These are phyloP conservation scores for Babesia ovis DNA, from an alignment of 169 alveolate species.

Conservation along the genomic window DNA sequence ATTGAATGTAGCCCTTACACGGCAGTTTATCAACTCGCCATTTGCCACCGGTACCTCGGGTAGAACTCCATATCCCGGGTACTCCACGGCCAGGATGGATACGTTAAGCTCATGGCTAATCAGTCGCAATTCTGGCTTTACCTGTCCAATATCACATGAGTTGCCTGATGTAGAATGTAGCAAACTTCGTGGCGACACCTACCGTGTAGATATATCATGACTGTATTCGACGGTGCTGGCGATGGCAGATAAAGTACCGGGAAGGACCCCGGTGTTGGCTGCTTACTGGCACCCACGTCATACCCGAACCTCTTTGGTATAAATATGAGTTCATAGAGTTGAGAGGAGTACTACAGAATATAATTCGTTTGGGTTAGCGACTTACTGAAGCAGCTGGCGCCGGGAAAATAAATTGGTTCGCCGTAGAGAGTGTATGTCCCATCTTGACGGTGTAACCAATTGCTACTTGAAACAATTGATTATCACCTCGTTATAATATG, in stretches of 20 bases:
- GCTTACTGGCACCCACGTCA: constrained; percentile 13
- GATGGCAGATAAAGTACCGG: constrained; percentile 63
- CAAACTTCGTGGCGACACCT: not conserved
- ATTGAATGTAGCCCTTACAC: constrained; percentile 81
- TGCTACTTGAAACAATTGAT: no score
- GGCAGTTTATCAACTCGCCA: constrained; percentile 71
- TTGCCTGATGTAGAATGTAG: constrained; percentile 56
- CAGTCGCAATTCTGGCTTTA: constrained; percentile 75
- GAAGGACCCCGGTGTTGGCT: constrained; percentile 51
- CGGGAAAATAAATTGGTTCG: constrained; percentile 63
- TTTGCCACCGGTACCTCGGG: constrained; percentile 69
- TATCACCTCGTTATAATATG: no score
- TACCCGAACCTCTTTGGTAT: constrained; percentile 59
- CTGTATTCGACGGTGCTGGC: constrained; percentile 39
- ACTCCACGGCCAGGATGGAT: constrained; percentile 81
- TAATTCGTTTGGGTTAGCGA: not conserved
- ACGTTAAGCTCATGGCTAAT: constrained; percentile 69
- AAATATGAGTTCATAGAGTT: constrained; percentile 61
- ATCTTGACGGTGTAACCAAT: no score
- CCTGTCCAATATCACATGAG: constrained; percentile 85
- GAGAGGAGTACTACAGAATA: constrained; percentile 44
- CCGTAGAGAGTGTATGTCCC: constrained; percentile 58
- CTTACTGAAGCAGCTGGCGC: constrained; percentile 68
- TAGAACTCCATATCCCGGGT: constrained; percentile 80
- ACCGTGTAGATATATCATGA: constrained; percentile 65